Conservation (phyloP, 108 stramenopile genomes). For the Nannochloropsis gaditana region DNA sequence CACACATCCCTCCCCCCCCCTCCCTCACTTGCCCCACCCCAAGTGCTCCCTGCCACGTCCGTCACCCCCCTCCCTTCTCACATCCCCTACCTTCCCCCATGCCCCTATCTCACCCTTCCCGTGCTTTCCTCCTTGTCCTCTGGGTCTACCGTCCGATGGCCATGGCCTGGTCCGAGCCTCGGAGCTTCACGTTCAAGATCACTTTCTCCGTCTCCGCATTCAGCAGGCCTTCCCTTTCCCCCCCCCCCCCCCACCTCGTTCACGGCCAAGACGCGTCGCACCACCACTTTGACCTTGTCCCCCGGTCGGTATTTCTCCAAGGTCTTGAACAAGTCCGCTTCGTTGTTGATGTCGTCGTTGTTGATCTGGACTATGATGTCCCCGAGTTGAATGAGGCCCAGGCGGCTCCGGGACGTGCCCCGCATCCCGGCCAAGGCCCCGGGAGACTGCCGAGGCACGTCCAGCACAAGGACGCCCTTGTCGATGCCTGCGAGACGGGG, state of each 20-base stretch:
- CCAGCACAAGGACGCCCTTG: constrained; percentile 78
- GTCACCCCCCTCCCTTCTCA: not conserved
- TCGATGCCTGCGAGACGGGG: constrained; percentile 55
- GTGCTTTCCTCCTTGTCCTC: constrained; percentile 22
- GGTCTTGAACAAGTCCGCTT: constrained; percentile 78
- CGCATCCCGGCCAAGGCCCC: constrained; percentile 29
- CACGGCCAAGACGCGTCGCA: constrained; percentile 51
- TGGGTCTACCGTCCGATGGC: constrained; percentile 24
- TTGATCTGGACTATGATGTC: constrained; percentile 82
- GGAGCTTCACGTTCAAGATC: constrained; percentile 19
- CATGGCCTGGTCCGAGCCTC: constrained; percentile 26
- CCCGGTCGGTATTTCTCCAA: constrained; percentile 74
- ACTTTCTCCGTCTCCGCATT: constrained; percentile 23
- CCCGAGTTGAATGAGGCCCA: constrained; percentile 70
- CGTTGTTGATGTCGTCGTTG: constrained; percentile 62
- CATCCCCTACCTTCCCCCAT: not conserved
- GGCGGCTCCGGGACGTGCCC: constrained; percentile 23
- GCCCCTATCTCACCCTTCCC: not conserved
- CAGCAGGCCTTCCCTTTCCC: not conserved
- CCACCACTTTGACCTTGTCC: constrained; percentile 67
- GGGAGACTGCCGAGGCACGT: constrained; percentile 59
- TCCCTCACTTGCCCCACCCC: no score
- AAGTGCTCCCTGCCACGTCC: not conserved
- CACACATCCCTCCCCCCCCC: no score
- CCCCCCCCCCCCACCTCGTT: not conserved